These are phyloP conservation scores for Ceratocystis colombiana DNA, from an alignment of 2,329 filamentous ascomycete genomes.

Conservation along the genomic window DNA sequence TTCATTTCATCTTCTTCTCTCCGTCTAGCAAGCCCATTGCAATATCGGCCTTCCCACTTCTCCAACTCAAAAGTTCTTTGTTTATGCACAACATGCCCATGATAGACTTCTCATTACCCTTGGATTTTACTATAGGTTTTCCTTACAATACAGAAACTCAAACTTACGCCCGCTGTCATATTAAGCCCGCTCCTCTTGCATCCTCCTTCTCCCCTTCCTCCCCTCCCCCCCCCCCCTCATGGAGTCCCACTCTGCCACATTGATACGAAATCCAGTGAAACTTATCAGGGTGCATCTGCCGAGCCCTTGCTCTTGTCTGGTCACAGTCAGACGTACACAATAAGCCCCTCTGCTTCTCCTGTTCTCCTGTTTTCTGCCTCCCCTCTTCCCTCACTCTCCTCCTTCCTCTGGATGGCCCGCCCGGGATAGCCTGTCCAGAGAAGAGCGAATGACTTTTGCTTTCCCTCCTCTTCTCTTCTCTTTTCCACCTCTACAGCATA, in stretches of 20 bases:
- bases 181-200: conserved; percentile 6
- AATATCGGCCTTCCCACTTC: not conserved
- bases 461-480: not conserved
- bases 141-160: not conserved
- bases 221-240: not conserved
- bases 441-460: not conserved
- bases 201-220: not conserved
- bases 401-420: not conserved
- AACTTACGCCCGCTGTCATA: conserved; percentile 8
- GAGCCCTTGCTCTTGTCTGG: not conserved
- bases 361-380: not conserved
- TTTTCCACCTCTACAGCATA: not conserved
- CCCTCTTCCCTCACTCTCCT: not conserved
- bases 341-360: not conserved
- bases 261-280: conserved; percentile 13
- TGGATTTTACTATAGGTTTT: not conserved
- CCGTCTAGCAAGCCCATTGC: not conserved
- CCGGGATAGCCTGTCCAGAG: not conserved
- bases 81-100: conserved; percentile 9
- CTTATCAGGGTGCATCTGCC: conserved; percentile 10
- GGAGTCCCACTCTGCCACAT: not conserved
- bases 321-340: not conserved
- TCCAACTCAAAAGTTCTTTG: conserved; percentile 2
- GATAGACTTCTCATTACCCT: not conserved
- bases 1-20: not conserved